Evolutionary conservation across 2,329 filamentous ascomycete species (phyloP), one percentile per base, ranked within the genome.

Genomic region (Periconia macrospinosa): DNA sequence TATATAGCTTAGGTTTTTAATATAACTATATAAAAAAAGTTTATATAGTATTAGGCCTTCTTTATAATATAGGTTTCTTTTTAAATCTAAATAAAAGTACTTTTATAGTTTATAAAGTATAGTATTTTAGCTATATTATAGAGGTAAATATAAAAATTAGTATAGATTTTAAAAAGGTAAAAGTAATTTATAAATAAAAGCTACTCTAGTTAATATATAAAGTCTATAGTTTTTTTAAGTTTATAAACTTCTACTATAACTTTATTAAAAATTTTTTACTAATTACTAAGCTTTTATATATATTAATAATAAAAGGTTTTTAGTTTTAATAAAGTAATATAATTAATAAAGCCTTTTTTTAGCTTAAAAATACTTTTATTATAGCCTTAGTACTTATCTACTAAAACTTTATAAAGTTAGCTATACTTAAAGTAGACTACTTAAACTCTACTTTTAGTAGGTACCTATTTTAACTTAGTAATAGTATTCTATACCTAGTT

Each of bases 71-170:
- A 1, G n/a, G 37, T 10, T 30, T 57, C 20, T 49, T 47, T n/a
- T 19, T 50, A 43, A 35, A 52, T 45, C 42, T 55, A 42, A 49
- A 55, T 3, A 57, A 53, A 53, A 19, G 56, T 53, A 44, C 45
- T 33, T 13, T 23, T 35, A 18, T 47, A 46, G 20, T 40, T 50
- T 27, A 50, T 30, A 1, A 47, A 53, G 30, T 58, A 55, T 30
- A n/a, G n/a, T n/a, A n/a, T n/a, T 27, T 58, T 30, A 33, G 46
- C 1, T 50, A 51, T 47, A 56, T 58, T 46, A 56, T 56, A 27
- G 46, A 42, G 41, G 42, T 23, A 18, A 45, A 47, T 11, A 56
- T 47, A 15, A 30, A 30, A 17, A 52, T 55, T 45, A 45, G 30
- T 23, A 55, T 55, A 55, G 30, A 55, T 41, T 35, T 47, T 6